Evolutionary conservation across 805 yeast genomes (phyloP).

Genomic region (Cyberlindnera suaveolens): DNA sequence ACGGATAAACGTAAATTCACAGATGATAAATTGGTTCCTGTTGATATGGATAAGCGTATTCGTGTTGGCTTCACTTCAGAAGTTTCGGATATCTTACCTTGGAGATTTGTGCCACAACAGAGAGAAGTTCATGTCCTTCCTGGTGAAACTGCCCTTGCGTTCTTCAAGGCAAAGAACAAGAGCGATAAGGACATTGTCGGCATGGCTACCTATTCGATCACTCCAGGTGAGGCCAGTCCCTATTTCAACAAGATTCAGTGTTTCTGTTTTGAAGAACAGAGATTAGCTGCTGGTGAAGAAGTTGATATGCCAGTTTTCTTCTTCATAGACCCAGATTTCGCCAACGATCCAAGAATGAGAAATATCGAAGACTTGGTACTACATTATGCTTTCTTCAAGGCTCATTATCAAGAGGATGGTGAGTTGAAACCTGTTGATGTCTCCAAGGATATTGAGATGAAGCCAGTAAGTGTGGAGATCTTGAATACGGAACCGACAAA

Average conservation of each 20-base stretch:
- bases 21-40: constrained; percentile 81
- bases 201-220: constrained; percentile 96
- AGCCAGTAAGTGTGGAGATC: constrained; percentile 15
- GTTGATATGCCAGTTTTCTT: constrained; percentile 98
- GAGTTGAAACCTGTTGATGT: constrained; percentile 27
- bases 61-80: constrained; percentile 87
- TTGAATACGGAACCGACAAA: constrained; percentile 4
- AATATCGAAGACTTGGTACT: constrained; percentile 84
- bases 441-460: constrained; percentile 19
- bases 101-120: constrained; percentile 94
- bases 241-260: constrained; percentile 97
- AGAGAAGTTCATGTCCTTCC: constrained; percentile 89
- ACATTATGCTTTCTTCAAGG: constrained; percentile 86
- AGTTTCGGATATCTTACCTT: constrained; percentile 83
- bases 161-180: constrained; percentile 83
- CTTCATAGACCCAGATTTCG: constrained; percentile 94
- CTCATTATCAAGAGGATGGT: constrained; percentile 37
- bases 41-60: constrained; percentile 76
- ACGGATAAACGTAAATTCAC: constrained; percentile 79
- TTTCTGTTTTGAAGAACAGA: constrained; percentile 96
- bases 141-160: constrained; percentile 96
- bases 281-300: constrained; percentile 90
- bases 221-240: constrained; percentile 95
- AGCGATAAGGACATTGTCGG: constrained; percentile 91
- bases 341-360: constrained; percentile 87